Percentiles rank a stretch among this genome's conserved stretches.
These are phyloP conservation scores for Rhodosporidiobolus sp. DNA, from an alignment of 768 basidiomycete genomes.

Conservation along the genomic window DNA sequence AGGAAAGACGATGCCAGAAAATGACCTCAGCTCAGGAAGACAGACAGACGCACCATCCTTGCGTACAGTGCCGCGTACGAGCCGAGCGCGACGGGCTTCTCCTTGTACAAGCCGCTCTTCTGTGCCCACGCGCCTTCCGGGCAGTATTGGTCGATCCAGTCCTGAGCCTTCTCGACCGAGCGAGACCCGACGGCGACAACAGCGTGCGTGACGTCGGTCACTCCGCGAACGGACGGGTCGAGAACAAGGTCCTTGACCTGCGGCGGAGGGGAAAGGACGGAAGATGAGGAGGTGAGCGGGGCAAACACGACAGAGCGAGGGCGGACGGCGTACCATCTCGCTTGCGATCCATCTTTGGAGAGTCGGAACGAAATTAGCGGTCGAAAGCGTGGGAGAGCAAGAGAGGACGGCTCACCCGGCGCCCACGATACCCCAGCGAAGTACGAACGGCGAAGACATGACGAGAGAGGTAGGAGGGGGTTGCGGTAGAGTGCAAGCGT, in stretches of 20 bases:
- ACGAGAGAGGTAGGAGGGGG: too few relatives aligned
- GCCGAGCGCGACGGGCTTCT: slow-evolving; percentile 41
- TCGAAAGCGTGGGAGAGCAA: too few relatives aligned
- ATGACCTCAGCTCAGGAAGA: too few relatives aligned
- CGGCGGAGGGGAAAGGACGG: too few relatives aligned
- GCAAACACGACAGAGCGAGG: too few relatives aligned
- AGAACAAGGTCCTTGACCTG: slow-evolving; percentile 40
- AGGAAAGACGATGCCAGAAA: too few relatives aligned
- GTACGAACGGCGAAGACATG: slow-evolving; percentile 10
- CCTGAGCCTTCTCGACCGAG: slow-evolving; percentile 40
- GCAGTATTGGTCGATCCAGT: slow-evolving; percentile 42
- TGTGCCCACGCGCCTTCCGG: slow-evolving; percentile 45
- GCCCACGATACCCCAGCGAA: slow-evolving; percentile 28
- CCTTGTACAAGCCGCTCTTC: slow-evolving; percentile 37
- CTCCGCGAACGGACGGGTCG: slow-evolving; percentile 31
- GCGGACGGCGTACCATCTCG: too few relatives aligned
- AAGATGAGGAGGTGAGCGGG: too few relatives aligned
- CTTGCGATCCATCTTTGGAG: neutral
- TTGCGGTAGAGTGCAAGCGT: too few relatives aligned
- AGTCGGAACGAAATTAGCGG: too few relatives aligned
- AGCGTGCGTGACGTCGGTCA: slow-evolving; percentile 44
- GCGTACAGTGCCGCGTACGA: slow-evolving; percentile 44
- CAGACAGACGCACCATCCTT: too few relatives aligned
- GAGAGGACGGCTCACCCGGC: too few relatives aligned
- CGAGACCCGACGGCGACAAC: slow-evolving; percentile 45